Base-by-base conservation (phyloP, 1,284 basidiomycete species). In the Ustilago tritici region DNA sequence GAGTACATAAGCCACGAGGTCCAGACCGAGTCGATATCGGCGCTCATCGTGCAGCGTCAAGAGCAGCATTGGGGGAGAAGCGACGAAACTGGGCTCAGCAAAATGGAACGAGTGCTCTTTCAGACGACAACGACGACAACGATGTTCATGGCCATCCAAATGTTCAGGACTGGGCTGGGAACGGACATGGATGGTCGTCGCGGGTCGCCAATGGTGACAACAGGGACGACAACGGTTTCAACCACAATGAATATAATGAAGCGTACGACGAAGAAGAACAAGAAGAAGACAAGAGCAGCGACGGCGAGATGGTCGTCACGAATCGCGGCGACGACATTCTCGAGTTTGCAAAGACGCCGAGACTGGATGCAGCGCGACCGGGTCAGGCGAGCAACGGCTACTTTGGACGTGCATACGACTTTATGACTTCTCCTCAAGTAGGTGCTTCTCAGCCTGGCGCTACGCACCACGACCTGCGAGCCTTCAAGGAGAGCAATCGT, bases 271-370 rank as follows among this genome's bases (percentile, higher is more conserved):
- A 63, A 17, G 17, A 56, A 7, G 66, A 40, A 6, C 67, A 73
- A 11, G 58, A 68, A 3, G 70, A 70, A n/a, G 61, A 68, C 3
- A 78, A 82, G 35, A 73, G 73, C 49, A 70, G 71, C 40, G 81
- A 85, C 31, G 75, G 75, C 9, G 83, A 84, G 28, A 74, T 85
- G 63, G 68, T 85, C 36, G 82, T 85, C 10, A 85, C 84, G 4
- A 76, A 74, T 31, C 84, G 79, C 31, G 78, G 72, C 6, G 67
- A 70, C 23, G 84, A 85, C 55, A 81, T 85, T 38, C 67, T 85
- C 54, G 83, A 85, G 49, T 82, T 85, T 28, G 76, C 83, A 19
- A 79, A 80, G 62, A 82, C 80, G 47, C 80, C 78, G 3, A 52
- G 76, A 12, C 46, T 80, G 50, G 73, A 76, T 35, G 64, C 66